Base-by-base conservation (phyloP, 1,284 basidiomycete species). In the Trametes polyzona region DNA sequence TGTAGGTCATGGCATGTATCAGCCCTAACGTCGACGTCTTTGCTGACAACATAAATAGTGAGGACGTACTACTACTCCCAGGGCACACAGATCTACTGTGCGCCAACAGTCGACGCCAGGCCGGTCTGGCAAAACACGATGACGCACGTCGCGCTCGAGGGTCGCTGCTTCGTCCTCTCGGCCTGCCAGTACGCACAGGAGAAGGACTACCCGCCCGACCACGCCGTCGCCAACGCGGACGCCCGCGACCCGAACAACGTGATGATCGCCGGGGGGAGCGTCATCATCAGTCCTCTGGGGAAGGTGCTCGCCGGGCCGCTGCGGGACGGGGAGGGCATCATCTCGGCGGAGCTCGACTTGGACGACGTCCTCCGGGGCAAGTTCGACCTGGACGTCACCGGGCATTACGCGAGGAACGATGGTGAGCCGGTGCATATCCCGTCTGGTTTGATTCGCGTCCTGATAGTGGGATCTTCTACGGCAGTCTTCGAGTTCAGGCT, bases 61-160 rank as follows among this genome's bases (percentile, higher is more conserved):
- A 76, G 84, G 40, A 78, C 80, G 1, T 78, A 81, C 65, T 86
- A 88, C 69, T 89, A 89, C 67, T 78, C 79, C 10, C 72, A 81
- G 51, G 84, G 84, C 6, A 84, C 83, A 2, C 80, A 88, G 64
- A 74, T 89, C 19, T 89, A 88, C 67, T 87, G 84, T 65, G 87
- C 83, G 0, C 87, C 87, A 0, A 90, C 87, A 1, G 88, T 90
- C 24, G 90, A 92, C 66, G 76, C 79, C 3, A 76, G 90, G 11
- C 79, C 81, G 1, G 78, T 74, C 1, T 92, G 88, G 88, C 77
- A 81, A 58, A 76, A 77, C 52, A 81, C 83, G 1, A 90, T 92
- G 87, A 72, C 78, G 48, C 88, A 90, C 67, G 88, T 92, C 48
- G 89, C 89, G 1, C 74, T 87, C 48, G 90, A 92, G 71, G 90